phyloP scores from a whole-genome alignment of 2,329 filamentous ascomycete species.

The Epichloe coenophiala region DNA sequence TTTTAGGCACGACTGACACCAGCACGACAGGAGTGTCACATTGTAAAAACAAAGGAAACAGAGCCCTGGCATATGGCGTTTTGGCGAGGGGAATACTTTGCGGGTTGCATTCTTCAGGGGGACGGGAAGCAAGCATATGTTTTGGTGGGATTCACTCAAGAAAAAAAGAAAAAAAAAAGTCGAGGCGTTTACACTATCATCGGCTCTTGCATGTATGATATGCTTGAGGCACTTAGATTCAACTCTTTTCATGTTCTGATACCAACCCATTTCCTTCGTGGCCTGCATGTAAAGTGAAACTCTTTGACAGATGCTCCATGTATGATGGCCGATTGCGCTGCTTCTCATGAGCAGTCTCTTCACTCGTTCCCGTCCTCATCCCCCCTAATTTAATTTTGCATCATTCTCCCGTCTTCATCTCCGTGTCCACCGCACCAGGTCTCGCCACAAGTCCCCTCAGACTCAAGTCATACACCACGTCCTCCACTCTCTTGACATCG shows the following conservation, averaged over 20 bases:
- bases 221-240: background rate
- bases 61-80: conserved; percentile 3
- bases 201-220: background rate
- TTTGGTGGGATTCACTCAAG: background rate
- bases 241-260: background rate
- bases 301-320: too few relatives aligned
- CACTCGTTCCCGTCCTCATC: conserved; percentile 8
- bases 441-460: conserved; percentile 66
- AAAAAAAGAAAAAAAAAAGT: too few relatives aligned
- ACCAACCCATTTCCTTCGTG: background rate
- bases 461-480: conserved; percentile 91
- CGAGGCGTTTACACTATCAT: background rate
- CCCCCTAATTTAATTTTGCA: background rate
- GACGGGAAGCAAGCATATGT: background rate
- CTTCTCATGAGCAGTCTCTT: too few relatives aligned
- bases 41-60: background rate
- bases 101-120: background rate
- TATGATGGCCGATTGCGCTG: too few relatives aligned
- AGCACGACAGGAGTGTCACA: background rate
- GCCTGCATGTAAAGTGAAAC: too few relatives aligned
- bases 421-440: conserved; percentile 18
- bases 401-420: conserved; percentile 21
- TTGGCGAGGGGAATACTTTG: background rate
- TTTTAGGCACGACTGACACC: conserved; percentile 47
- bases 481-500: conserved; percentile 93